Evolutionary conservation across 2,329 filamentous ascomycete genomes (phyloP).

Genomic region (Beauveria medogensis): DNA sequence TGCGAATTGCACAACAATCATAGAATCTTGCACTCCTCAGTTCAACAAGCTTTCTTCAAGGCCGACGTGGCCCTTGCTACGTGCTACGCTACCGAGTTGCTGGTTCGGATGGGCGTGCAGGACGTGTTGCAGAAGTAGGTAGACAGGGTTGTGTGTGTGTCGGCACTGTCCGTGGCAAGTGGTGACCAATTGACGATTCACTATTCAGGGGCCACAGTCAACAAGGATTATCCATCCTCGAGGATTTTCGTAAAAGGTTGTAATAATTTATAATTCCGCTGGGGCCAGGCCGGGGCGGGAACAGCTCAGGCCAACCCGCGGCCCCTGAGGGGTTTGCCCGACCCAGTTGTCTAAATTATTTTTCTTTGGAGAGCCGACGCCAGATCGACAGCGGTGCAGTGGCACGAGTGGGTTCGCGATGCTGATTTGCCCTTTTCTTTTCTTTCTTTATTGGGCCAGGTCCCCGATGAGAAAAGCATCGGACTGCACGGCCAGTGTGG

Average conservation of each 20-base stretch:
- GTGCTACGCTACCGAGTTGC: too few species aligned
- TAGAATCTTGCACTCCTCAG: too few species aligned
- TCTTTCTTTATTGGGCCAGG: too few species aligned
- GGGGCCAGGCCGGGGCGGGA: not conserved
- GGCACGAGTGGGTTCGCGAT: not conserved
- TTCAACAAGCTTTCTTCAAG: too few species aligned
- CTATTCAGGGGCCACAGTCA: not conserved
- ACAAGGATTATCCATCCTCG: not conserved
- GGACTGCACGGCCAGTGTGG: not conserved
- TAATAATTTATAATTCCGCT: not conserved
- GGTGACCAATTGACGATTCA: not conserved
- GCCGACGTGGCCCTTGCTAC: too few species aligned
- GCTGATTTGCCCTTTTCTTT: not conserved
- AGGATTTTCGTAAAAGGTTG: not conserved
- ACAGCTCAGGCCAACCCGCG: not conserved
- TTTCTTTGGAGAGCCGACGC: not conserved
- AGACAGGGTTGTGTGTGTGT: not conserved
- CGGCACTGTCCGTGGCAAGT: too few species aligned
- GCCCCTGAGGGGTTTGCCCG: not conserved
- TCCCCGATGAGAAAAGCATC: not conserved
- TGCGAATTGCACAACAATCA: too few species aligned
- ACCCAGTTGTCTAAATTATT: not conserved
- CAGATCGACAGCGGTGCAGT: not conserved
- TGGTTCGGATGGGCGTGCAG: too few species aligned
- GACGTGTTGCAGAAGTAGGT: not conserved